These are phyloP conservation scores for Pelargonium australe DNA, from an alignment of 441 rosid genomes.

Conservation along the genomic window DNA sequence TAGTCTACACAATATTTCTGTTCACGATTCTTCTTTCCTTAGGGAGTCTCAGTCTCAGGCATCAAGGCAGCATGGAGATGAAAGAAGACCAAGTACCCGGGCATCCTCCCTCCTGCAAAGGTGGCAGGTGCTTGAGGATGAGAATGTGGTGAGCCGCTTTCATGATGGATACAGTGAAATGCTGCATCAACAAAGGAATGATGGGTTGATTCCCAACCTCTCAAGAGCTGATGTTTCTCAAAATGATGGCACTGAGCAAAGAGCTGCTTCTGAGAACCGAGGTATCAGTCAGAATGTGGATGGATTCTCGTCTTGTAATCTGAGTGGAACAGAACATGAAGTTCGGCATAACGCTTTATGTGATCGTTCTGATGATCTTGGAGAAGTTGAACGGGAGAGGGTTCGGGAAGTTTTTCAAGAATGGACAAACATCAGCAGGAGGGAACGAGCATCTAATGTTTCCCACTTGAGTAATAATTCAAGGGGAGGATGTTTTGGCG, in stretches of 20 bases:
- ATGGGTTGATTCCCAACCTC: conserved; percentile 28
- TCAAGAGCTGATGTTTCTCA: conserved; percentile 37
- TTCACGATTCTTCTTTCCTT: conserved; percentile 58
- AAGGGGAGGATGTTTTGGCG: background rate
- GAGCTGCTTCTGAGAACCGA: conserved; percentile 35
- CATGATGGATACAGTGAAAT: conserved; percentile 47
- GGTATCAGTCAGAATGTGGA: conserved; percentile 42
- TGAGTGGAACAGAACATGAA: conserved; percentile 40
- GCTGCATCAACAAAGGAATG: conserved; percentile 38
- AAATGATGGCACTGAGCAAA: conserved; percentile 31
- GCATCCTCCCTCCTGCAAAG: conserved; percentile 72
- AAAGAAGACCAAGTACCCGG: conserved; percentile 51
- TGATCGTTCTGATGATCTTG: conserved; percentile 48
- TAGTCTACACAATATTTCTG: conserved; percentile 67
- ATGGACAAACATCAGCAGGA: conserved; percentile 63
- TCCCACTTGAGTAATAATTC: conserved; percentile 30
- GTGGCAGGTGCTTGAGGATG: conserved; percentile 89
- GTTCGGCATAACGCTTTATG: conserved; percentile 20
- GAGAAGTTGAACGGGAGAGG: conserved; percentile 72
- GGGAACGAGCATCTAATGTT: conserved; percentile 42
- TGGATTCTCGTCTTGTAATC: conserved; percentile 52
- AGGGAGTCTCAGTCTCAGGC: conserved; percentile 55
- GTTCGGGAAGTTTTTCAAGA: conserved; percentile 73
- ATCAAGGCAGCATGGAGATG: conserved; percentile 43
- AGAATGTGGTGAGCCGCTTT: conserved; percentile 49